Conservation (phyloP, 106 monocot species). For the Narthecium ossifragum region DNA sequence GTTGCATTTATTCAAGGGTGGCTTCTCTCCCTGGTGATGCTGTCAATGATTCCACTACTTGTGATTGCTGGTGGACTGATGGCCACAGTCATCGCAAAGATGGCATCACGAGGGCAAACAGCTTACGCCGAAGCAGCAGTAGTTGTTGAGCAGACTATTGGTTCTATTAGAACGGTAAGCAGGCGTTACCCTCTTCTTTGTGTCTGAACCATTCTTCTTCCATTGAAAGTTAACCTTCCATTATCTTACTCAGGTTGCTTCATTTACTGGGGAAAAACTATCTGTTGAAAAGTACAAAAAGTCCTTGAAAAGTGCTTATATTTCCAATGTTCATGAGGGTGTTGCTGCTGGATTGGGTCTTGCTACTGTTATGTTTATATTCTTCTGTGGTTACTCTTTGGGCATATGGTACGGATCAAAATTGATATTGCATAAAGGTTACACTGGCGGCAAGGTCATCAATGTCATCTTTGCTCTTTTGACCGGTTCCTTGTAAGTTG, state of each 20-base stretch:
- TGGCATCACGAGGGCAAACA: slow-evolving; percentile 44
- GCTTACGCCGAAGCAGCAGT: slow-evolving; percentile 44
- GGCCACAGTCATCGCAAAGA: slow-evolving; percentile 33
- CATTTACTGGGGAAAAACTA: slow-evolving; percentile 70
- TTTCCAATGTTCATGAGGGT: slow-evolving; percentile 44
- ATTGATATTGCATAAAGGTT: slow-evolving; percentile 42
- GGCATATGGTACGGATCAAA: slow-evolving; percentile 68
- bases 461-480: slow-evolving; percentile 54
- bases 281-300: slow-evolving; percentile 47
- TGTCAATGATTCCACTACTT: slow-evolving; percentile 34
- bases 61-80: slow-evolving; percentile 35
- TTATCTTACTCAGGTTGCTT: slow-evolving; percentile 43
- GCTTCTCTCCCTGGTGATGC: slow-evolving; percentile 52
- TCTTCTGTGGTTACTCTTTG: slow-evolving; percentile 42
- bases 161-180: slow-evolving; percentile 51
- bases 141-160: slow-evolving; percentile 47
- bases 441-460: slow-evolving; percentile 55
- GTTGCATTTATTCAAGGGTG: slow-evolving; percentile 47
- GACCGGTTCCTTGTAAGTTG: slow-evolving; percentile 57
- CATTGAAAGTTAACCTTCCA: neutral
- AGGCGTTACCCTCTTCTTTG: too few relatives aligned
- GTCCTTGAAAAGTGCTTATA: slow-evolving; percentile 45
- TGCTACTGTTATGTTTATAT: slow-evolving; percentile 27
- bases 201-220: too few relatives aligned
- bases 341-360: slow-evolving; percentile 46